These are phyloP conservation scores for Fagopyrum esculentum DNA, from an alignment of 148 eudicot genomes.

Conservation along the genomic window DNA sequence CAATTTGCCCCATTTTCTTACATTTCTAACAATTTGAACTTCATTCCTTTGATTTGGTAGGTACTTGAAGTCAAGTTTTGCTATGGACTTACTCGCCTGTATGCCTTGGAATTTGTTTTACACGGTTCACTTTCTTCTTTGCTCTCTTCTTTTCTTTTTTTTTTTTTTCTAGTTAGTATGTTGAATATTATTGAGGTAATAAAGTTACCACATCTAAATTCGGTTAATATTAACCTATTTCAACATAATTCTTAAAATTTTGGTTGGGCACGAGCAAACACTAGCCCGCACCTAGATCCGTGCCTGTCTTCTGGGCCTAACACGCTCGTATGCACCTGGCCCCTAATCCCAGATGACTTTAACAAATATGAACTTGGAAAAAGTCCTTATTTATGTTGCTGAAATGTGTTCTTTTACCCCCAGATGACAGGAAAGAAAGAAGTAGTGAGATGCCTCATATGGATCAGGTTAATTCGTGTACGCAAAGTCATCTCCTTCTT, in stretches of 20 bases:
- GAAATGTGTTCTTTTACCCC: slow-evolving; percentile 11
- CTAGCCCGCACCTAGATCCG: too few species aligned
- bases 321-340: too few species aligned
- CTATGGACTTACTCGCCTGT: slow-evolving; percentile 68
- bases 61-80: slow-evolving; percentile 78
- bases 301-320: too few species aligned
- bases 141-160: background rate
- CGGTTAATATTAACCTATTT: too few species aligned
- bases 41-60: slow-evolving; percentile 28
- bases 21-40: background rate
- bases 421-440: slow-evolving; percentile 64
- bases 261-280: too few species aligned
- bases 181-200: background rate
- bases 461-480: slow-evolving; percentile 71
- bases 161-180: background rate
- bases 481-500: slow-evolving; percentile 50
- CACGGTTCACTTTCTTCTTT: slow-evolving; percentile 38
- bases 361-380: background rate
- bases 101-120: slow-evolving; percentile 88
- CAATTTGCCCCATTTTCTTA: background rate
- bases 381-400: background rate
- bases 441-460: slow-evolving; percentile 63
- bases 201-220: too few species aligned
- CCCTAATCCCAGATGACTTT: background rate
- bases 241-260: too few species aligned